Evolutionary conservation across 2,329 filamentous ascomycete genomes (phyloP).

Genomic region (Colletotrichum aenigma): DNA sequence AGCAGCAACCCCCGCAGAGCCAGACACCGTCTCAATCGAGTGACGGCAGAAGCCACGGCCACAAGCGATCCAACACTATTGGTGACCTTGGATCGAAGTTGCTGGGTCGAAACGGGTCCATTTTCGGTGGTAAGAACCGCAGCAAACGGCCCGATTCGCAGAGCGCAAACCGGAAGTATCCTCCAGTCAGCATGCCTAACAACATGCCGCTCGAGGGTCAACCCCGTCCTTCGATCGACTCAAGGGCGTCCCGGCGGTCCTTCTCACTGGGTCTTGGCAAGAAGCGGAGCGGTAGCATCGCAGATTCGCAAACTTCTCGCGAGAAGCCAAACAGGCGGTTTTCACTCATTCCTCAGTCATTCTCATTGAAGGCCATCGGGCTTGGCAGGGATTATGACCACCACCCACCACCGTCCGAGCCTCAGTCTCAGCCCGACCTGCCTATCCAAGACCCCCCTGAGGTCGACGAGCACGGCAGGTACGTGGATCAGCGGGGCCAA

Average conservation of each 20-base stretch:
- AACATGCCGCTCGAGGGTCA: slow-evolving; percentile 65
- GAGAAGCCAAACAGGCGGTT: slow-evolving; percentile 69
- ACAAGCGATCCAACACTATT: slow-evolving; percentile 77
- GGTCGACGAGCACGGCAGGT: slow-evolving; percentile 39
- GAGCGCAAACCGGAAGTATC: slow-evolving; percentile 68
- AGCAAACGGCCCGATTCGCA: slow-evolving; percentile 50
- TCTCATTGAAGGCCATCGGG: slow-evolving; percentile 69
- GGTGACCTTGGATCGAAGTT: slow-evolving; percentile 83
- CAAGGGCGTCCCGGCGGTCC: slow-evolving; percentile 67
- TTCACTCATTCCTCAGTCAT: slow-evolving; percentile 69
- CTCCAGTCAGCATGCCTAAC: slow-evolving; percentile 89
- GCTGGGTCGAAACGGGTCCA: slow-evolving; percentile 81
- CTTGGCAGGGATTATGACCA: slow-evolving; percentile 59
- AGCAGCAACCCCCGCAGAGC: slow-evolving; percentile 38
- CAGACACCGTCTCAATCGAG: slow-evolving; percentile 18
- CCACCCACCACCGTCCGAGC: slow-evolving; percentile 46
- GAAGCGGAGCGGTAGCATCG: slow-evolving; percentile 72
- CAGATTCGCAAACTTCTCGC: slow-evolving; percentile 58
- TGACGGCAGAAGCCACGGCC: slow-evolving; percentile 51
- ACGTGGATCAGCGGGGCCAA: slow-evolving; percentile 30
- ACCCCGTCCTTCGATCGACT: slow-evolving; percentile 72
- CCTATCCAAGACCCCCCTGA: slow-evolving; percentile 54
- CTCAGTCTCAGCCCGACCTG: slow-evolving; percentile 55
- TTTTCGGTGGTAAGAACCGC: slow-evolving; percentile 70
- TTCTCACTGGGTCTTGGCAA: slow-evolving; percentile 72